These are phyloP conservation scores for Nakazawaea molendinolei DNA, from an alignment of 805 yeast species.

Conservation along the genomic window DNA sequence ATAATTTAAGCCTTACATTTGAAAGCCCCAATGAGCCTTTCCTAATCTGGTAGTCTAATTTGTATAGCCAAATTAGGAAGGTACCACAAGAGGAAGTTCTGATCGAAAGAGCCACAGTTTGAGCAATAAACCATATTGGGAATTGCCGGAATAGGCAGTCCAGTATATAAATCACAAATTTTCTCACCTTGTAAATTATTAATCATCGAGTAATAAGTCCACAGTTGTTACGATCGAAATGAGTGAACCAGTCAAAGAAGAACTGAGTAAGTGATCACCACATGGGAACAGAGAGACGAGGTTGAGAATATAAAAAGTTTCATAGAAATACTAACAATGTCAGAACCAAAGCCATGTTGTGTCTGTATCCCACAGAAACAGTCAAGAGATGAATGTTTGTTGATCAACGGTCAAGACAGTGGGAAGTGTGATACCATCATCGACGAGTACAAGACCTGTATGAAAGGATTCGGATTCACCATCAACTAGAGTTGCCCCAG, in stretches of 20 bases:
- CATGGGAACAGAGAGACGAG: too few relatives aligned
- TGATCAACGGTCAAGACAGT: slow-evolving; percentile 76
- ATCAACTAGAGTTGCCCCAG: slow-evolving; percentile 20
- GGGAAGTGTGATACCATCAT: slow-evolving; percentile 75
- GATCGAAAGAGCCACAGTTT: too few relatives aligned
- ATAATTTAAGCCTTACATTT: too few relatives aligned
- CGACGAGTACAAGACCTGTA: slow-evolving; percentile 71
- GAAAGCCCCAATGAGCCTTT: too few relatives aligned
- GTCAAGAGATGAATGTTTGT: slow-evolving; percentile 78
- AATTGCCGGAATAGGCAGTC: too few relatives aligned
- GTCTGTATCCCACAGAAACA: slow-evolving; percentile 85
- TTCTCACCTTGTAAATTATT: neutral
- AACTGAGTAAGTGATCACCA: neutral
- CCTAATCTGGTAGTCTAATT: too few relatives aligned
- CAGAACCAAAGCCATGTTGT: slow-evolving; percentile 89
- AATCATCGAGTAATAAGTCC: neutral
- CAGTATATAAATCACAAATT: too few relatives aligned
- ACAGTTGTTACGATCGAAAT: neutral
- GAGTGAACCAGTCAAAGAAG: neutral
- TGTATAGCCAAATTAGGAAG: neutral
- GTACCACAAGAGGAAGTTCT: too few relatives aligned
- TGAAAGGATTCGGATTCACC: slow-evolving; percentile 87
- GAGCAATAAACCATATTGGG: too few relatives aligned
- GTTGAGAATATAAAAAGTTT: too few relatives aligned
- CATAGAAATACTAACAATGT: too few relatives aligned